phyloP scores from a whole-genome alignment of 148 eudicot species.

The Gaultheria prostrata region DNA sequence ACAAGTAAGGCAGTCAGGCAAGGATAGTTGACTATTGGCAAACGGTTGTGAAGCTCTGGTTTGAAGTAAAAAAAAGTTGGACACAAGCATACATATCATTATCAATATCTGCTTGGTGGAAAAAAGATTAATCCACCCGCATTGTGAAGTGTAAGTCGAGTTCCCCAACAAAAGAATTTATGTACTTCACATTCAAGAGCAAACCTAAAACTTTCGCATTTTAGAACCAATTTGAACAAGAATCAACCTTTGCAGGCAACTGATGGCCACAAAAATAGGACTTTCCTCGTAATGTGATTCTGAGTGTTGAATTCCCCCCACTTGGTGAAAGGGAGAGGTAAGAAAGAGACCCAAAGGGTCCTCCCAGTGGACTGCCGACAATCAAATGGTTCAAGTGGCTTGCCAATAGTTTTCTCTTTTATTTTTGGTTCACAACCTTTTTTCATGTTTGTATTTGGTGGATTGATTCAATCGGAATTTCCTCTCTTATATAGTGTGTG shows the following conservation, averaged over 20 bases:
- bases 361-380: no score
- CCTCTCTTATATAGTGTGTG: no score
- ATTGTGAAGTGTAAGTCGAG: background rate
- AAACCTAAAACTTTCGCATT: background rate
- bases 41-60: background rate
- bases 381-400: no score
- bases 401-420: no score
- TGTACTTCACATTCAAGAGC: background rate
- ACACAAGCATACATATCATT: background rate
- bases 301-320: no score
- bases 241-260: background rate
- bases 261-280: constrained; percentile 5
- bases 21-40: background rate
- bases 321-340: no score
- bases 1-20: background rate
- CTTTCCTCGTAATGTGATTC: background rate
- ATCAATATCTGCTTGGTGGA: background rate
- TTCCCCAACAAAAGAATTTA: background rate
- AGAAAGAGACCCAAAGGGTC: no score
- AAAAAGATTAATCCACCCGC: background rate
- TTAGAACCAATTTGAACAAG: background rate
- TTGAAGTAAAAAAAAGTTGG: background rate
- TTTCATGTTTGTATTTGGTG: no score
- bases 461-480: no score
- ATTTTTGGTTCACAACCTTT: no score